phyloP scores from a whole-genome alignment of 2,329 filamentous ascomycete species.

The Mycogone perniciosa region DNA sequence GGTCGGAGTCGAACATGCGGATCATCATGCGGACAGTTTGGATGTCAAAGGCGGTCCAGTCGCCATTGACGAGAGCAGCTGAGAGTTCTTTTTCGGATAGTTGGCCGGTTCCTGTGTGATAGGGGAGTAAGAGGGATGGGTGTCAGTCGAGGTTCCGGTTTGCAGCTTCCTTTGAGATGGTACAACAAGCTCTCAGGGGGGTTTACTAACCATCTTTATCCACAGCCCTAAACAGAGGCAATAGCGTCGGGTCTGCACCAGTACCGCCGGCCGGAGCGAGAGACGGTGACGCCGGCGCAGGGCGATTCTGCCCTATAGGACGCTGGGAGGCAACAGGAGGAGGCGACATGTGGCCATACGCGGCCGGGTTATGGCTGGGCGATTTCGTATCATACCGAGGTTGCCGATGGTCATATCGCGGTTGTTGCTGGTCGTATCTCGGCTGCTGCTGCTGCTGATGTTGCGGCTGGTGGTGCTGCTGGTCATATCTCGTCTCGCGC shows the following conservation, averaged over 20 bases:
- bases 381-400: constrained; percentile 45
- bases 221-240: constrained; percentile 82
- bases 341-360: constrained; percentile 45
- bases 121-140: not conserved
- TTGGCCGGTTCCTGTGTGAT: constrained; percentile 59
- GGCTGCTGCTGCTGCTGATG: constrained; percentile 12
- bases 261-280: constrained; percentile 52
- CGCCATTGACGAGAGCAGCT: constrained; percentile 88
- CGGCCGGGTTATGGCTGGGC: constrained; percentile 32
- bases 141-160: not conserved
- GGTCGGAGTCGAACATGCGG: constrained; percentile 95
- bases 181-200: too few relatives aligned
- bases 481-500: constrained; percentile 3
- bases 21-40: constrained; percentile 99
- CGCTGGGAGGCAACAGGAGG: constrained; percentile 40
- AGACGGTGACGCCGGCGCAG: constrained; percentile 55
- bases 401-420: constrained; percentile 18
- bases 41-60: constrained; percentile 88
- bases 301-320: constrained; percentile 41
- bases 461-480: constrained; percentile 11
- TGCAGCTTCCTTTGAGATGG: not conserved
- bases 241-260: constrained; percentile 63
- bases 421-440: constrained; percentile 8
- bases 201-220: constrained; percentile 66
- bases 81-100: constrained; percentile 83